These are phyloP conservation scores for Carex cristatella DNA, from an alignment of 176 grass and related monocot genomes.

Conservation along the genomic window DNA sequence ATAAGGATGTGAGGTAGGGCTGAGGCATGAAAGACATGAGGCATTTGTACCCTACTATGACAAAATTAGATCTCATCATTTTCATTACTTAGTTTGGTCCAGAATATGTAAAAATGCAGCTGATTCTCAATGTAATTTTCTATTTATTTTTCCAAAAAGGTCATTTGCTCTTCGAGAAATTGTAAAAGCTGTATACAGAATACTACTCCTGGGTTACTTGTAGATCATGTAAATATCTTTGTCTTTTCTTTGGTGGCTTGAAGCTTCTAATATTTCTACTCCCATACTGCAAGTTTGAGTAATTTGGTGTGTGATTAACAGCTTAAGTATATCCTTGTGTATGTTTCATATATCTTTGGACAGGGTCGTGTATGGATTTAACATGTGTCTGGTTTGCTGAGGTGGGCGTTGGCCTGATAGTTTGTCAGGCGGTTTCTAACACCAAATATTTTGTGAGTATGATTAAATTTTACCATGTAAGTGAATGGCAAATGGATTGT, in stretches of 20 bases:
- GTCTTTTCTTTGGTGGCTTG: neutral
- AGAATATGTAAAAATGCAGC: conserved; percentile 21
- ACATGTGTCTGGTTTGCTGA: neutral
- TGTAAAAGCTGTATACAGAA: conserved; percentile 20
- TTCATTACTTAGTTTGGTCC: neutral
- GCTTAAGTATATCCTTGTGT: neutral
- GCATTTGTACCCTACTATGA: neutral
- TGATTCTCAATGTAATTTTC: conserved; percentile 6
- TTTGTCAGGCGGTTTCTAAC: neutral
- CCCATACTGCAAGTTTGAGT: neutral
- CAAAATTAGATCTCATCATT: neutral
- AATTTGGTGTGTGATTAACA: neutral
- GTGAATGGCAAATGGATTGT: too few species aligned
- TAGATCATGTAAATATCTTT: conserved; percentile 11
- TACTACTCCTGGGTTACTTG: neutral
- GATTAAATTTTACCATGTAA: neutral
- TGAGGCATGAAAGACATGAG: too few species aligned
- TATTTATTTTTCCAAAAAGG: neutral
- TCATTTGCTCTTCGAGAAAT: neutral
- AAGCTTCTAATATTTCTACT: neutral
- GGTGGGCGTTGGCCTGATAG: neutral
- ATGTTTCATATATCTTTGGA: neutral
- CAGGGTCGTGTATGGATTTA: neutral
- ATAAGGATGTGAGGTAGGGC: too few species aligned
- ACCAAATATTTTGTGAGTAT: neutral